These are phyloP conservation scores for Lentinula detonsa DNA, from an alignment of 768 basidiomycete species.

Conservation along the genomic window DNA sequence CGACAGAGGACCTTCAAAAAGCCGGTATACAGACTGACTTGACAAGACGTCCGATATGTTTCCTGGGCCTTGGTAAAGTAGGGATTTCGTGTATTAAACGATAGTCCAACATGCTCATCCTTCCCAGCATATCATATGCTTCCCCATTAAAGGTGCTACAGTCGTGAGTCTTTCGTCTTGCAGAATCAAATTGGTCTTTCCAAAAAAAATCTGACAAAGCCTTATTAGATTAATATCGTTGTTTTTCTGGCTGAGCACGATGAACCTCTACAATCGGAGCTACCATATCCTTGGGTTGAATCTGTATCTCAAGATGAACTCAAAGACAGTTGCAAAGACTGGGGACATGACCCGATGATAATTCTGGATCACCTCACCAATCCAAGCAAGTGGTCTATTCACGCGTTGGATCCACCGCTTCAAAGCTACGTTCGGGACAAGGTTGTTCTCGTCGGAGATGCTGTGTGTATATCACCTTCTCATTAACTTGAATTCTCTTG, in stretches of 20 bases:
- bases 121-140: constrained; percentile 45
- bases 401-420: constrained; percentile 40
- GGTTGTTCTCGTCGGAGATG: constrained; percentile 50
- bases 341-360: constrained; percentile 36
- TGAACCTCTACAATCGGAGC: constrained; percentile 19
- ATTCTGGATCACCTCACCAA: constrained; percentile 36
- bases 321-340: constrained; percentile 34
- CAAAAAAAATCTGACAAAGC: not conserved
- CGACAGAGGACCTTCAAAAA: constrained; percentile 28
- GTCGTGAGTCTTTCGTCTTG: constrained; percentile 25
- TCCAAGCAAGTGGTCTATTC: constrained; percentile 49
- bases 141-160: constrained; percentile 37
- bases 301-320: constrained; percentile 35
- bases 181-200: not conserved
- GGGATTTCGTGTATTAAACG: not conserved
- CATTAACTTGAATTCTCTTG: not conserved
- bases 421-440: constrained; percentile 34
- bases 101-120: constrained; percentile 1
- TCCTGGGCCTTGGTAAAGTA: constrained; percentile 42
- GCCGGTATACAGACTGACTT: constrained; percentile 38
- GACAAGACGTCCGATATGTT: constrained; percentile 28
- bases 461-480: constrained; percentile 24
- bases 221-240: constrained; percentile 39
- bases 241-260: constrained; percentile 30
- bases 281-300: constrained; percentile 36